Base-by-base conservation (phyloP, 345 rosid species). In the Carallia pectinifolia region DNA sequence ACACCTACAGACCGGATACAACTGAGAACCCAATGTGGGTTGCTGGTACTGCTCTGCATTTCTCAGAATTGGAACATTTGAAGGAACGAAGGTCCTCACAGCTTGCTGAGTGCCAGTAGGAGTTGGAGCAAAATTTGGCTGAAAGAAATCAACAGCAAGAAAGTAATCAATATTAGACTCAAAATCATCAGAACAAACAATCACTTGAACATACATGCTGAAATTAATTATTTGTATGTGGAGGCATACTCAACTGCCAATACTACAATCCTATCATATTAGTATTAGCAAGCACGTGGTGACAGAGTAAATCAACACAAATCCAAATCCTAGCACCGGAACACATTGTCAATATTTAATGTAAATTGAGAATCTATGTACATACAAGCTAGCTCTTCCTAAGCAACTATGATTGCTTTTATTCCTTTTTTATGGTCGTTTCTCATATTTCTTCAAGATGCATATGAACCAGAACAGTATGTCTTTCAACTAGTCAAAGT, bases 1-100 rank as follows among this genome's bases (percentile, higher is more conserved):
- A 34, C 29, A 39, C 36, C 72, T 66, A 85, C 96, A 62, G 72
- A 96, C 98, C 0, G 92, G 86, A 82, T 92, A 90, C 60, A 94
- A 79, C 71, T 92, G 97, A 82, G 98, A 84, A 62, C 79, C 86
- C 82, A 83, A 72, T 53, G 89, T 84, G 58, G 91, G 70, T 79
- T 88, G 97, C 84, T 92, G 97, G 76, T 86, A 96, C 76, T 89
- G 97, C 62, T 83, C 95, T 31, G 87, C 90, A 74, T 89, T 90
- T 81, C 78, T 89, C 79, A 90, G 86, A 65, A 80, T 86, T 77
- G 90, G 81, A 73, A 88, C 88, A 79, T 87, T 84, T 53, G 97
- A 83, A 74, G 99, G 99, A 72, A 90, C 83, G 69, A 96, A 96
- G 18, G 95, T 75, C 82, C 91, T 90, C 37, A 82, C 76, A 29